Conservation (phyloP, 345 rosid genomes). For the Eucalyptus shirleyi region DNA sequence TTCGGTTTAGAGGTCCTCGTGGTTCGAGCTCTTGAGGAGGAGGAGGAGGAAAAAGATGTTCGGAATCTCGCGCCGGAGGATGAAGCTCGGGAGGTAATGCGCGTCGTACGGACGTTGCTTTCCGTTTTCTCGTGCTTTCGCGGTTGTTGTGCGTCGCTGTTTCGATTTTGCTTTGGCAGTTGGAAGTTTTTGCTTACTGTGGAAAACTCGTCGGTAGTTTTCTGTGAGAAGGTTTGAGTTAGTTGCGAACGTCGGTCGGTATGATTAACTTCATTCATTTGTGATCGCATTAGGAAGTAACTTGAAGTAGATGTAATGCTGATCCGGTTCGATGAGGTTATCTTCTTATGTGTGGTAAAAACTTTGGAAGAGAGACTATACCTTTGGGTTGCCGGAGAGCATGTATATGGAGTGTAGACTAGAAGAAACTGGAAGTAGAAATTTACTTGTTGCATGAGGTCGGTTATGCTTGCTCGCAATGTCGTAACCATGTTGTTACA, state of each 20-base stretch:
- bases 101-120: slow-evolving; percentile 1
- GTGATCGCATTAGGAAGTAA: not conserved
- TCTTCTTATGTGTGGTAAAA: not conserved
- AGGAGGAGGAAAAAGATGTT: slow-evolving; percentile 36
- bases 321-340: not conserved
- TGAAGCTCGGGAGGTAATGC: slow-evolving; percentile 82
- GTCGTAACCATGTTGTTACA: slow-evolving; percentile 1
- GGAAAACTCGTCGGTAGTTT: not conserved
- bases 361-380: not conserved
- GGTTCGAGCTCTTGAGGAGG: not conserved
- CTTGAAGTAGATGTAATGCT: not conserved
- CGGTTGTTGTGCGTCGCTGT: not conserved
- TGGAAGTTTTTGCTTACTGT: not conserved
- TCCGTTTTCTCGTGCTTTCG: not conserved
- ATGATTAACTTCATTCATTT: not conserved
- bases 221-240: not conserved
- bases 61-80: slow-evolving; percentile 74
- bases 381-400: not conserved
- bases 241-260: not conserved
- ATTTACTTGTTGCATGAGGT: not conserved
- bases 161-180: not conserved
- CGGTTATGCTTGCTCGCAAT: not conserved
- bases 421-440: not conserved
- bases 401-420: not conserved
- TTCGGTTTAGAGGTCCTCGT: not conserved